These are phyloP conservation scores for Lumnitzera racemosa DNA, from an alignment of 345 rosid genomes.

Conservation along the genomic window DNA sequence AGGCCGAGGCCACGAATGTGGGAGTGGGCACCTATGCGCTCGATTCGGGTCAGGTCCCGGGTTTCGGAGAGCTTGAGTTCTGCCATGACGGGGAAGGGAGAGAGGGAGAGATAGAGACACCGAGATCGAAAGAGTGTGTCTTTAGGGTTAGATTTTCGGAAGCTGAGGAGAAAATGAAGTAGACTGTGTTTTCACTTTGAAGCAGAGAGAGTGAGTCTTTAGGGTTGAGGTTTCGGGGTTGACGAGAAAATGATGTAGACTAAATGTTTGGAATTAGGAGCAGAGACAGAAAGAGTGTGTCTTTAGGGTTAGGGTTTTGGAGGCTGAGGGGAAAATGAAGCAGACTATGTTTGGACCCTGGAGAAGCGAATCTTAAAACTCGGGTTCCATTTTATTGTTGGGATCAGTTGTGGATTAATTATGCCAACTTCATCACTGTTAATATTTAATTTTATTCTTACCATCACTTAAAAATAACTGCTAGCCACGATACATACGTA, in stretches of 20 bases:
- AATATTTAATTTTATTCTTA: no score
- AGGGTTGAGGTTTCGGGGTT: constrained; percentile 21
- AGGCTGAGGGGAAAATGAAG: background rate
- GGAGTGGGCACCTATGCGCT: constrained; percentile 93
- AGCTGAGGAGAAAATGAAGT: background rate
- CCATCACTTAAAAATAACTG: no score
- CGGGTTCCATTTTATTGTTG: no score
- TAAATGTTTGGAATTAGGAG: background rate
- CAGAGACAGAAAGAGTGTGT: background rate
- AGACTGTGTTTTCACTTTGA: background rate
- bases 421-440: no score
- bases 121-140: background rate
- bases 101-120: background rate
- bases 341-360: no score
- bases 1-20: constrained; percentile 93
- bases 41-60: constrained; percentile 85
- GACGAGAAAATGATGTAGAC: background rate
- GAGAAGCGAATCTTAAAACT: no score
- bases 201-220: background rate
- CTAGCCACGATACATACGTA: no score
- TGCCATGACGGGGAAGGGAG: constrained; percentile 33
- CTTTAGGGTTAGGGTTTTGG: constrained; percentile 21
- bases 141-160: constrained; percentile 19
- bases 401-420: no score
- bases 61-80: constrained; percentile 71